Evolutionary conservation across 805 yeast species (phyloP), one percentile per base, ranked within the genome.

Genomic region (Hyphopichia homilentoma): DNA sequence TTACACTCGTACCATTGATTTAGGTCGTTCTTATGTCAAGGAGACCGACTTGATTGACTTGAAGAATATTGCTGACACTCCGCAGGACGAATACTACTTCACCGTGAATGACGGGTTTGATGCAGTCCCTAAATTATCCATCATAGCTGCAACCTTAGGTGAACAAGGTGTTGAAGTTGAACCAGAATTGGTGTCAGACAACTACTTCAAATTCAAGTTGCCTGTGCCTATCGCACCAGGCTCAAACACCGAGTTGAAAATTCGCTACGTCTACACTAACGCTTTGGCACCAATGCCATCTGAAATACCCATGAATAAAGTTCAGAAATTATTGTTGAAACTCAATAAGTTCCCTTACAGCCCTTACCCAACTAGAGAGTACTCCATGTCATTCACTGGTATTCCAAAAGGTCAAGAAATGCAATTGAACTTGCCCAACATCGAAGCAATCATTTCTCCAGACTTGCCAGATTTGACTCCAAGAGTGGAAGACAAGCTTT

Each of bases 161-260:
- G 57, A 57, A 29, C 45, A 34, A 14, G 42, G 54, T 18, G 35
- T 61, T 14, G 35, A 32, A 9, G 32, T 43, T 20, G 53, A 51
- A 23, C 30, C 43, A 7, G 46, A 43, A 19, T 18, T 41, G 11
- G 46, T 39, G 7, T 36, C 36, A 13, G 41, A 40, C 21, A 35
- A 42, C 26, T 25, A 44, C 21, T 79, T 73, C 54, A 56, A 61
- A 36, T 39, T 86, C 19, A 54, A 50, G 21, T 61, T 88, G 31
- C 84, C 85, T 8, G 65, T 66, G 27, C 84, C 93, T 24, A 61
- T 89, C 34, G 72, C 81, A 7, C 84, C 94, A 17, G 75, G 77
- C 21, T 70, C 78, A 16, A 58, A 60, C 20, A 54, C 68, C 28
- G 63, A 68, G 22, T 48, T 90, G 27, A 57, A 61, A 23, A 59